Evolutionary conservation across 2,329 filamentous ascomycete species (phyloP), one percentile per base, ranked within the genome.

Genomic region (Aspergillus spinulosporus): DNA sequence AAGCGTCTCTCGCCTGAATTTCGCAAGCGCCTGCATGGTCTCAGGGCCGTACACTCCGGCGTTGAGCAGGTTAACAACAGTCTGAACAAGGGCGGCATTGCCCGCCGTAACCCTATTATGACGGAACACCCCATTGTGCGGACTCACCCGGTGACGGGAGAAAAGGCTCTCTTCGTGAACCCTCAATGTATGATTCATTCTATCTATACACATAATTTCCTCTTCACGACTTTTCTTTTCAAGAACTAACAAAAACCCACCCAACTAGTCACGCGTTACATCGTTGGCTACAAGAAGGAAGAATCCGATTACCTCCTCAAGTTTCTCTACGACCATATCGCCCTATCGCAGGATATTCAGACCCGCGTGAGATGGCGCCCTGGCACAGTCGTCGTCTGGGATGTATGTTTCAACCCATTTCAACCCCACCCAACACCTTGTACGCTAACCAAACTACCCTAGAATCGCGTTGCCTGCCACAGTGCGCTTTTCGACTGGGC

Each of bases 331-430:
- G 84, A 90, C 66, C 89, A 92, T 66, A 84, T 91, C 51, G 87
- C 86, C 0, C 81, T 83, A 40, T 87, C 87, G 15, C 84, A 87
- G 49, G 88, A 92, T 67, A 84, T 91, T 70, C 89, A 92, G 64
- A 81, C 81, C 4, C 82, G 89, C 26, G 81, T 96, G 49, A 88
- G 87, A 71, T 95, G 90, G 90, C 85, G 85, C 64, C 80, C 84
- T 44, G 83, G 84, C n/a, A 93, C 89, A 0, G 90, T 95, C 1
- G 88, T 94, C 1, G 85, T 93, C 0, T 95, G 90, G 90, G 90
- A 94, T 71, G 76, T 79, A 68, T 71, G 76, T 72, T n/a, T 28
- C 15, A 42, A 7, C n/a, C 9, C 7, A 37, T n/a, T 3, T 21
- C 21, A 12, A 36, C 31, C 49, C 15, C 45, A 15, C 39, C 8